Conservation (phyloP, 768 basidiomycete genomes). For the Pleurotus salmoneostramineus region DNA sequence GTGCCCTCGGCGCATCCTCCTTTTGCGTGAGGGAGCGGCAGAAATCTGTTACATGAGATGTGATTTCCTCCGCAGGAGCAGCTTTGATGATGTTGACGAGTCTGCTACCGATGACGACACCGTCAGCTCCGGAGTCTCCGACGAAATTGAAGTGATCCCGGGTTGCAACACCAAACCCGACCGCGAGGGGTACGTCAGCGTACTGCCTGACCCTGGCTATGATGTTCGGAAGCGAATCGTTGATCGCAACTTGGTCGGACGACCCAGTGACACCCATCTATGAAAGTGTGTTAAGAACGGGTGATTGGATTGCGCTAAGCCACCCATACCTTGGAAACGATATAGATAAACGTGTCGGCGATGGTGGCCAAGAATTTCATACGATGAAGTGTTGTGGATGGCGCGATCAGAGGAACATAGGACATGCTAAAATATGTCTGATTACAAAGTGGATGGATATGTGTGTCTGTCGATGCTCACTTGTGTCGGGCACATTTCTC, state of each 20-base stretch:
- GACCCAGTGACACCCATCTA: slow-evolving; percentile 99
- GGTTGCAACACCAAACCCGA: slow-evolving; percentile 95
- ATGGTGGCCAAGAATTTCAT: slow-evolving; percentile 91
- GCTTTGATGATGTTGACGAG: slow-evolving; percentile 78
- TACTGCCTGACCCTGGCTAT: slow-evolving; percentile 78
- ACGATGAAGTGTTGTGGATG: slow-evolving; percentile 83
- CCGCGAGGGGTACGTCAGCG: slow-evolving; percentile 81
- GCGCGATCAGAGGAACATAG: slow-evolving; percentile 93
- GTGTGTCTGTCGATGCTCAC: slow-evolving; percentile 39
- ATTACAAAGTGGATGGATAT: not conserved
- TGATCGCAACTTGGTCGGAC: slow-evolving; percentile 66
- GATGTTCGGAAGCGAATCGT: slow-evolving; percentile 76
- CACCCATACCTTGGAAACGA: slow-evolving; percentile 85
- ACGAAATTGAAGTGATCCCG: slow-evolving; percentile 86
- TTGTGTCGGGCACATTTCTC: slow-evolving; percentile 77
- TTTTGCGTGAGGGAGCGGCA: slow-evolving; percentile 66
- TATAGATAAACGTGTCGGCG: slow-evolving; percentile 96
- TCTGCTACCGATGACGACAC: slow-evolving; percentile 89
- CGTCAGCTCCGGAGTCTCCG: slow-evolving; percentile 87
- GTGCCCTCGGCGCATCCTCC: slow-evolving; percentile 27
- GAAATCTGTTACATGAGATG: slow-evolving; percentile 62
- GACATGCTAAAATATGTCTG: slow-evolving; percentile 57
- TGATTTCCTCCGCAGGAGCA: slow-evolving; percentile 43
- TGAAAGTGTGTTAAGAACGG: slow-evolving; percentile 14
- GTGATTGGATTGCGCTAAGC: not conserved